phyloP scores from a whole-genome alignment of 108 stramenopile species.

The Nitzschia palea region DNA sequence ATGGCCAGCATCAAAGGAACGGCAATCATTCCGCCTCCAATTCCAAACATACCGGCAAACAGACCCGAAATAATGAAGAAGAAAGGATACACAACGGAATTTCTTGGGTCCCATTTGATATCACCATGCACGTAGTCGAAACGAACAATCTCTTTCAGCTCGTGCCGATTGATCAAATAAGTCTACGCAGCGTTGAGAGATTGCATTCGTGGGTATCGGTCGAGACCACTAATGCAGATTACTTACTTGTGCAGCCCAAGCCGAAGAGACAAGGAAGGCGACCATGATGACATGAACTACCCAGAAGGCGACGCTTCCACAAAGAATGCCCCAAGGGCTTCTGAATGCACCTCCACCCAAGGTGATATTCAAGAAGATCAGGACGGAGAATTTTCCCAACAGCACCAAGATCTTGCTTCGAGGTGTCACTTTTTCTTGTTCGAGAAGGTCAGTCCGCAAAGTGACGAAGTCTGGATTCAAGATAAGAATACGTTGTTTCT shows the following conservation, averaged over 20 bases:
- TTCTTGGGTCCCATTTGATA: slow-evolving; percentile 90
- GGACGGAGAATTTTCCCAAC: slow-evolving; percentile 67
- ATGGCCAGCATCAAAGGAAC: slow-evolving; percentile 95
- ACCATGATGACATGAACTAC: slow-evolving; percentile 84
- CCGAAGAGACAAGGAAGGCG: slow-evolving; percentile 76
- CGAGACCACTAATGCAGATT: too few relatives aligned
- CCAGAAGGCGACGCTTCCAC: slow-evolving; percentile 92
- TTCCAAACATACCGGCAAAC: slow-evolving; percentile 95
- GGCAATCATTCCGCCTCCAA: slow-evolving; percentile 93
- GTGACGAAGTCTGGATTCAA: slow-evolving; percentile 65
- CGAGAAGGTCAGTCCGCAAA: slow-evolving; percentile 53
- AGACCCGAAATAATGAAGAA: slow-evolving; percentile 91
- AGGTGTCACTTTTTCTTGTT: slow-evolving; percentile 75
- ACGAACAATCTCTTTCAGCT: slow-evolving; percentile 76
- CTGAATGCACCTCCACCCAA: slow-evolving; percentile 91
- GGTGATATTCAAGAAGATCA: slow-evolving; percentile 89
- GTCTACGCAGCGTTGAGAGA: slow-evolving; percentile 40
- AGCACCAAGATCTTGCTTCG: slow-evolving; percentile 68
- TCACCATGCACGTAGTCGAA: slow-evolving; percentile 95
- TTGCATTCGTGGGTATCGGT: too few relatives aligned
- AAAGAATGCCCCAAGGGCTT: slow-evolving; percentile 89
- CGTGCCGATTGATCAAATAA: slow-evolving; percentile 80
- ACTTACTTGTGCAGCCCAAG: slow-evolving; percentile 61
- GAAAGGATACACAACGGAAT: slow-evolving; percentile 85
- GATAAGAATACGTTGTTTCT: slow-evolving; percentile 49